Evolutionary conservation across 139 green algal species (phyloP).

Genomic region (Coelastrella sp.): DNA sequence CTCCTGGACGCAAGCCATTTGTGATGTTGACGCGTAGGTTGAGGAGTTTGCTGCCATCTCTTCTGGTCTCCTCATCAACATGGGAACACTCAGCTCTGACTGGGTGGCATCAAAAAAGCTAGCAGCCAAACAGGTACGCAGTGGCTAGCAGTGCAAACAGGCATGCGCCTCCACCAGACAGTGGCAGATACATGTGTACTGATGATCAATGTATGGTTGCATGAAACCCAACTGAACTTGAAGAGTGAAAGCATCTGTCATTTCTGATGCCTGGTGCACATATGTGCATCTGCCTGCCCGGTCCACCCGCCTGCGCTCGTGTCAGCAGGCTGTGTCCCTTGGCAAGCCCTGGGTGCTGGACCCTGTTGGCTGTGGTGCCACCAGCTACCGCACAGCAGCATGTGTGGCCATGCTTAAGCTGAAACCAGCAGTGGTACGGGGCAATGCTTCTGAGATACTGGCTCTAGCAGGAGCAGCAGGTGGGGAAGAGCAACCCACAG

Average conservation of each 20-base stretch:
- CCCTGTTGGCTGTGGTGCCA: slow-evolving; percentile 85
- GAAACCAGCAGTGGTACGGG: slow-evolving; percentile 76
- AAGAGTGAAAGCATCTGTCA: neutral
- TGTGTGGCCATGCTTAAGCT: slow-evolving; percentile 69
- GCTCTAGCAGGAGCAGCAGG: slow-evolving; percentile 73
- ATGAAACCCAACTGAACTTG: too few species aligned
- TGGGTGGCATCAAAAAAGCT: slow-evolving; percentile 78
- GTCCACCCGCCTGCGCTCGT: neutral
- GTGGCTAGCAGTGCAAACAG: neutral
- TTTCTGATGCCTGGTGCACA: neutral
- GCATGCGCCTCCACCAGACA: too few species aligned
- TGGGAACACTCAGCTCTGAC: slow-evolving; percentile 76
- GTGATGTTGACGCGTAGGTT: neutral
- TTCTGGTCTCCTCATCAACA: slow-evolving; percentile 81
- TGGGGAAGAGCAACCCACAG: neutral
- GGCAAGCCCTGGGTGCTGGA: slow-evolving; percentile 88
- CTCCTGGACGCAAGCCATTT: neutral
- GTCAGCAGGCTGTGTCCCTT: slow-evolving; percentile 52
- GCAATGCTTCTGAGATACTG: slow-evolving; percentile 85
- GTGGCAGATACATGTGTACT: too few species aligned
- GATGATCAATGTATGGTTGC: too few species aligned
- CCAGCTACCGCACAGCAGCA: slow-evolving; percentile 67
- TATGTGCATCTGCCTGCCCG: neutral
- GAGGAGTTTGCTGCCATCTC: slow-evolving; percentile 76
- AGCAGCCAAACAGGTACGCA: slow-evolving; percentile 61